Percentiles rank a stretch among this genome's conserved stretches.
Conservation (phyloP, 2,329 filamentous ascomycete genomes). For the Hymenoscyphus scutula region DNA sequence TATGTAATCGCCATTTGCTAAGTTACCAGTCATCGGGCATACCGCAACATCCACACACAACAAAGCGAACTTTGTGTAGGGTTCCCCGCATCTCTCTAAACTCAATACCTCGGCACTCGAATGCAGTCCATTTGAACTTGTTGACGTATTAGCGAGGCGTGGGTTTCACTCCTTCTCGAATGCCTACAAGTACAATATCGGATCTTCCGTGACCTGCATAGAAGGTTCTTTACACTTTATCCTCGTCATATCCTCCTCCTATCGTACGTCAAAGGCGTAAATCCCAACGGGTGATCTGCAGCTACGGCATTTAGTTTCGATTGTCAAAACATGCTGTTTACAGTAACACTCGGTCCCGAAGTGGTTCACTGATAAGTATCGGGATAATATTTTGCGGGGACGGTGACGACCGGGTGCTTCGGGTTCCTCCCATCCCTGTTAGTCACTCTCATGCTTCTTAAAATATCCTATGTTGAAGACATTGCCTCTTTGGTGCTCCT, state of each 20-base stretch:
- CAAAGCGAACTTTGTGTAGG: background rate
- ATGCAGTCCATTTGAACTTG: background rate
- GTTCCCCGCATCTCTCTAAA: background rate
- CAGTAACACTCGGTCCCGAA: background rate
- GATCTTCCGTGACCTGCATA: background rate
- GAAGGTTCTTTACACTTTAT: background rate
- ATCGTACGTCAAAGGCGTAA: background rate
- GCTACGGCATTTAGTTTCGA: background rate
- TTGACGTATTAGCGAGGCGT: background rate
- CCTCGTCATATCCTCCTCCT: background rate
- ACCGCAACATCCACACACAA: background rate
- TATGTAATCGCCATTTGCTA: background rate
- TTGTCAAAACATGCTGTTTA: background rate
- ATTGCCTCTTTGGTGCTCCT: background rate
- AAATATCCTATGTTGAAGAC: background rate
- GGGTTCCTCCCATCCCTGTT: background rate
- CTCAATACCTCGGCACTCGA: background rate
- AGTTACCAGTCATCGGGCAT: background rate
- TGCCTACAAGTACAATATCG: constrained; percentile 5
- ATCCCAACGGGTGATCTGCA: background rate
- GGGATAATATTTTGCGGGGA: background rate
- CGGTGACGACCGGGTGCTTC: background rate
- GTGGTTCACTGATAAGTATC: background rate
- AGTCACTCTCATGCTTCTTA: background rate
- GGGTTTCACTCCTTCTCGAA: background rate